Evolutionary conservation across 805 yeast species (phyloP), one percentile per base, ranked within the genome.

Genomic region (Saccharomycopsis sp.): DNA sequence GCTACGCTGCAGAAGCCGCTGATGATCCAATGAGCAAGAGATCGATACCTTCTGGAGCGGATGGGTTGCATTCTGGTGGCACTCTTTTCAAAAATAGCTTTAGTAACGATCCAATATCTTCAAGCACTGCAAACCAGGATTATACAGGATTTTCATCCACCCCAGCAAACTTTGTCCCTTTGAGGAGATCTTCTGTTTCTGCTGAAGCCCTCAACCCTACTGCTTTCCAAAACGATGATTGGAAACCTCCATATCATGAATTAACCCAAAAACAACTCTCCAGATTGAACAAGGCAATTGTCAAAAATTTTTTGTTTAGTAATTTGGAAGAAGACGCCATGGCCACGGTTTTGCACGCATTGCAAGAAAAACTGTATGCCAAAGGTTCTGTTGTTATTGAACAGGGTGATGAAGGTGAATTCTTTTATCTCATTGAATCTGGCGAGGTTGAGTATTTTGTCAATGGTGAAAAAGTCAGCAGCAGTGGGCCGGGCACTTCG

Each of bases 361-460:
- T 92, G 49, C 77, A 79, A 51, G 92, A 82, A 57, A 81, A 82
- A 52, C 61, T 64, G 38, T 74, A 77, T 30, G 55, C 69, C 2
- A 66, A 71, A 40, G 81, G 76, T 42, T 63, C 75, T 4, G 77
- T 74, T 49, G 77, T 89, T 46, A 87, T 88, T 55, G 73, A 64
- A 49, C 96, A 89, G 62, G 96, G 96, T 39, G 96, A 84, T 54
- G 95, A 83, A 55, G 96, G 96, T 50, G 96, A 89, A 62, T 88
- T 65, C 60, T 85, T 89, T 57, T 88, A 87, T 60, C 77, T 88
- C 31, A 74, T 88, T 42, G 96, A 88, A 61, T 60, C 66, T 5
- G 98, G 98, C 42, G 62, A 69, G 2, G 96, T 92, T 42, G 89
- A 85, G 48, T 88, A 77, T 54, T 71, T 69, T 52, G 88, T 82